Evolutionary conservation across 805 yeast genomes (phyloP), one percentile per base, ranked within the genome.

Genomic region (Wickerhamomyces rabaulensis): DNA sequence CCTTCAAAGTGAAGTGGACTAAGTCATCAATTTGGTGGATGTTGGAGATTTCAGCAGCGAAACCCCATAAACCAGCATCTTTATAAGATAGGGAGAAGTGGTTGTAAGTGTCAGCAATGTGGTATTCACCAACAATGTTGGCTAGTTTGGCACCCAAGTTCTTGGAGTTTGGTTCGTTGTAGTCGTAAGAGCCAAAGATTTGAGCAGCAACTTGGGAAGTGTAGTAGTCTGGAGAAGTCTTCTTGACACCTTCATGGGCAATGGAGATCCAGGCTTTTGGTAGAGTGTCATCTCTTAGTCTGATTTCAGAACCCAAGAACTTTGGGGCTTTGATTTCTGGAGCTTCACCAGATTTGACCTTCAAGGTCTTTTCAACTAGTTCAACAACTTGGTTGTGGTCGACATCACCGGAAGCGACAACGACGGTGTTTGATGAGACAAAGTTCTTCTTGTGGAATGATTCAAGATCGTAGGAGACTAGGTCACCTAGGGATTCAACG

Each of bases 21-120:
- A 84, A 76, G 64, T 87, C 95, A 68, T 87, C 95, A 56, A 87
- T 70, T 58, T 71, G 70, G 37, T 54, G 66, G 54, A 82, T 65
- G 68, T 84, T 79, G 49, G 82, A 70, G 54, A 83, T 75, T 63
- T 77, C 80, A 52, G 87, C 74, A 66, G 77, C 72, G 72, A 83
- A 82, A 65, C 95, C 95, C 88, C 91, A 87, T 66, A 87, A 76
- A 64, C 94, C 94, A 48, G 84, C 73, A 68, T 85, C 88, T 54
- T 85, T 76, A 76, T 80, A 85, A 41, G 87, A 80, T 44, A 68
- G 68, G 52, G 87, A 78, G 76, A 84, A 87, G 70, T 86, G 92
- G 54, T 76, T 67, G 73, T 74, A 84, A 53, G 78, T 70, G 64
- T 84, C 90, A 60, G 83, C 83, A 63, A 87, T 71, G 66, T 83